These are phyloP conservation scores for Trichomonascus vanleenenianus DNA, from an alignment of 805 yeast genomes.

Conservation along the genomic window DNA sequence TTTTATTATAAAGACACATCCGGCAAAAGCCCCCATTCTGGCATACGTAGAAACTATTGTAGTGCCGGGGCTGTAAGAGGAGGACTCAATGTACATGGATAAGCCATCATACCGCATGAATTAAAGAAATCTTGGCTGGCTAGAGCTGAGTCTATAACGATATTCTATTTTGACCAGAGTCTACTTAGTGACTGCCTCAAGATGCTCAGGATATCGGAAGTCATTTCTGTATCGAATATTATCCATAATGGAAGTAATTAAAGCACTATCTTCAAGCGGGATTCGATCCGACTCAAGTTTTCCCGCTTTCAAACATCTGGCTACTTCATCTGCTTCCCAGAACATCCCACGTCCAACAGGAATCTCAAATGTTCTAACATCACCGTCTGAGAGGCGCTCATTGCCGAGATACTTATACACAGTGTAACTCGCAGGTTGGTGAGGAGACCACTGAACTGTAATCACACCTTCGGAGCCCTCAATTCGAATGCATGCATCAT, in stretches of 20 bases:
- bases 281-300: constrained; percentile 31
- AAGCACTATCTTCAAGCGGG: constrained; percentile 40
- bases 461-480: constrained; percentile 18
- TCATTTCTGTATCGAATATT: constrained; percentile 36
- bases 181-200: constrained; percentile 14
- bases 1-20: too few relatives aligned
- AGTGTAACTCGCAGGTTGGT: constrained; percentile 17
- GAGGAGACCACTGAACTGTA: constrained; percentile 15
- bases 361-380: too few relatives aligned
- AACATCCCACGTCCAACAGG: constrained; percentile 44
- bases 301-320: constrained; percentile 37
- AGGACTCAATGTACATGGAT: too few relatives aligned
- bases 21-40: too few relatives aligned
- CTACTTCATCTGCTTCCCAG: constrained; percentile 50
- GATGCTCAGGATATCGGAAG: constrained; percentile 38
- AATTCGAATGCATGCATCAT: constrained; percentile 12
- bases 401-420: constrained; percentile 2
- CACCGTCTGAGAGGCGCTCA: constrained; percentile 3
- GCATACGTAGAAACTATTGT: too few relatives aligned
- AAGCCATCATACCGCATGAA: too few relatives aligned
- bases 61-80: too few relatives aligned
- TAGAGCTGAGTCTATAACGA: too few relatives aligned
- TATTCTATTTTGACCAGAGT: too few relatives aligned
- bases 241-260: constrained; percentile 45
- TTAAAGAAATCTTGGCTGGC: too few relatives aligned